A percentile compares a stretch with the other conserved stretches of the same genome.
These are phyloP conservation scores for Pichia kudriavzevii DNA, from an alignment of 1,139 yeast genomes.

Conservation along the genomic window DNA sequence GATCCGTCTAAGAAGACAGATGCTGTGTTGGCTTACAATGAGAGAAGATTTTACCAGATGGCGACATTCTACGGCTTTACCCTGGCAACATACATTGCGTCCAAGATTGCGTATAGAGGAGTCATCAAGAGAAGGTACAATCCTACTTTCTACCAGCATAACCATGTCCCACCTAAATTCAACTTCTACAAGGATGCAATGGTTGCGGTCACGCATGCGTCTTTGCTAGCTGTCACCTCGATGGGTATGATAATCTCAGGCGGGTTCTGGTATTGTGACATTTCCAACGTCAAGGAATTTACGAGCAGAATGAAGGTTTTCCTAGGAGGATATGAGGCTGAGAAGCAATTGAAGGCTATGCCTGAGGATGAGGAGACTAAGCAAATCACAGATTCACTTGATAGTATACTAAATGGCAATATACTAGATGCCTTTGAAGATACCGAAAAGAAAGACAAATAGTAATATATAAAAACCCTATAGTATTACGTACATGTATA, in stretches of 20 bases:
- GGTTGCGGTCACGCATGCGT: constrained; percentile 77
- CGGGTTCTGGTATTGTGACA: constrained; percentile 71
- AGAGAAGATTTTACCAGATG: constrained; percentile 67
- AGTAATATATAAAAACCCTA: too few relatives aligned
- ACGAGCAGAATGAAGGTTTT: constrained; percentile 57
- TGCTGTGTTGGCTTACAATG: constrained; percentile 31
- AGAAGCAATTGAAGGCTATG: constrained; percentile 38
- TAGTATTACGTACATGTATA: too few relatives aligned
- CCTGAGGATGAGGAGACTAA: constrained; percentile 66
- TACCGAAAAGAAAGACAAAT: constrained; percentile 2
- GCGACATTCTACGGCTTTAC: constrained; percentile 66
- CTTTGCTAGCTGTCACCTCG: constrained; percentile 64
- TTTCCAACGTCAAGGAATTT: constrained; percentile 61
- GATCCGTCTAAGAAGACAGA: constrained; percentile 23
- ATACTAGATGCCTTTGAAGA: constrained; percentile 6
- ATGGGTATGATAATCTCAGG: constrained; percentile 71
- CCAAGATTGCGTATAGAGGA: constrained; percentile 69
- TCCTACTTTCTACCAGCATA: constrained; percentile 77
- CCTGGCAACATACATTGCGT: constrained; percentile 59
- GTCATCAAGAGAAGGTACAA: constrained; percentile 64
- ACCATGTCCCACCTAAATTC: constrained; percentile 78
- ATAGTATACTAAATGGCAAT: constrained; percentile 15
- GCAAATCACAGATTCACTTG: constrained; percentile 34
- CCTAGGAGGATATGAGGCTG: constrained; percentile 64
- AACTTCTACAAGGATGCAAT: constrained; percentile 80